Base-by-base conservation (phyloP, 306 rosid species). In the Cucurbita maxima region DNA sequence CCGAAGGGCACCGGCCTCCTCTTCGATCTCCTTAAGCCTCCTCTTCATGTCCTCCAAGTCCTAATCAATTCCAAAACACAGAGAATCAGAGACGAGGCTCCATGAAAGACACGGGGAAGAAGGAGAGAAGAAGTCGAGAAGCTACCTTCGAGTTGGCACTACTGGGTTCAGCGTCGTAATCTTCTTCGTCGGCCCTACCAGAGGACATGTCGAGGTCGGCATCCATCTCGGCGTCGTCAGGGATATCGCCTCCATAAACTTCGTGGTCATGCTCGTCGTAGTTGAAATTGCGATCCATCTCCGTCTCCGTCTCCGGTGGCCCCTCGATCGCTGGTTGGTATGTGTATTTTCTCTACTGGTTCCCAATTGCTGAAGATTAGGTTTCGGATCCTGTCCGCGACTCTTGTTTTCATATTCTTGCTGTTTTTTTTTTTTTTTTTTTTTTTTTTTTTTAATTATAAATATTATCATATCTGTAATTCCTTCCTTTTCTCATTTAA, bases 1-100 rank as follows among this genome's bases (percentile, higher is more conserved):
- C 50, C 99, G 92, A 55, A 95, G 97, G 30, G 98, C 97, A 10
- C 91, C 84, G 10, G 98, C 98, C 76, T 94, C 98, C 41, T 94
- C 98, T 60, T 94, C 99, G 79, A 95, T 95, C 87, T 91, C 96
- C 82, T 95, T 91, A 51, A 95, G 89, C 90, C 97, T 82, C 88
- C 88, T 95, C 86, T 91, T 95, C 99, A 95, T 95, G 63, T 95
- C 97, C 90, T 91, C 99, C 92, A 95, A 79, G 76, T 95, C 99
- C 97, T 95, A 30, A 55, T 63, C 44, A 1, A 37, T 61, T 67
- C 12, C 0, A 47, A 22, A 55, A 19, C 37, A 76, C 43, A 34
- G 16, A 36, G 40, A 54, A 36, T 44, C 4, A 72, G 76, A 64
- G 45, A 62, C 52, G 9, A 70, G 48, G 48, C 52, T 53, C 60